Evolutionary conservation across 179 eudicot species (phyloP).

Genomic region (Sideroxylon spinosum): DNA sequence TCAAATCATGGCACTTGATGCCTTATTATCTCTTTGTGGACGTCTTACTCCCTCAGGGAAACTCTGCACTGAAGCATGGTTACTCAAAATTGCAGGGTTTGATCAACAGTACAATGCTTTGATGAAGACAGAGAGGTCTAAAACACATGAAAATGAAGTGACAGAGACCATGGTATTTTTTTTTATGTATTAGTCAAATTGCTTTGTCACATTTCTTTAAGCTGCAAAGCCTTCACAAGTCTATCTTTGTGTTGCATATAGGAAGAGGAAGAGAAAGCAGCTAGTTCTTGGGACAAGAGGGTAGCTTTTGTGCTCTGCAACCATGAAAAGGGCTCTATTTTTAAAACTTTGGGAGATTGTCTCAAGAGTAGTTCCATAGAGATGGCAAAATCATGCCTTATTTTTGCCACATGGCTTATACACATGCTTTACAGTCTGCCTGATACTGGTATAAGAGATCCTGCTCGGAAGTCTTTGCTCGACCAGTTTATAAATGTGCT

Average conservation of each 20-base stretch:
- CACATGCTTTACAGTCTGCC: conserved; percentile 43
- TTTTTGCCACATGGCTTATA: conserved; percentile 44
- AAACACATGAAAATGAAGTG: conserved; percentile 22
- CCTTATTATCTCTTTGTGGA: conserved; percentile 40
- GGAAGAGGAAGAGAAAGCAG: conserved; percentile 51
- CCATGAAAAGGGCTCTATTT: conserved; percentile 47
- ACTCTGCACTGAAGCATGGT: conserved; percentile 40
- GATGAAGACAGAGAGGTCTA: conserved; percentile 27
- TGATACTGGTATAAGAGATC: conserved; percentile 46
- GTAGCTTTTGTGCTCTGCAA: conserved; percentile 49
- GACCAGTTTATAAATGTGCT: conserved; percentile 44
- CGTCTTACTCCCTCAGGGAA: conserved; percentile 34
- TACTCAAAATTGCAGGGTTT: conserved; percentile 50
- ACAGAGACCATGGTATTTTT: conserved; percentile 25
- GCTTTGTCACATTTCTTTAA: background rate
- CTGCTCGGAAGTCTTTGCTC: conserved; percentile 42
- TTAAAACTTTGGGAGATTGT: conserved; percentile 46
- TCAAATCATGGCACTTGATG: conserved; percentile 44
- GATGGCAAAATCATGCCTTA: conserved; percentile 42
- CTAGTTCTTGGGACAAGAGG: conserved; percentile 46
- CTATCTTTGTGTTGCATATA: conserved; percentile 10
- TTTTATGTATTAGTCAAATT: background rate
- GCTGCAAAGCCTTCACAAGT: background rate
- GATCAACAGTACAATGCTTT: conserved; percentile 37
- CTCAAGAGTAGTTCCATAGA: conserved; percentile 42